phyloP scores from a whole-genome alignment of 1,139 yeast species.

The Suhomyces atakaporum region DNA sequence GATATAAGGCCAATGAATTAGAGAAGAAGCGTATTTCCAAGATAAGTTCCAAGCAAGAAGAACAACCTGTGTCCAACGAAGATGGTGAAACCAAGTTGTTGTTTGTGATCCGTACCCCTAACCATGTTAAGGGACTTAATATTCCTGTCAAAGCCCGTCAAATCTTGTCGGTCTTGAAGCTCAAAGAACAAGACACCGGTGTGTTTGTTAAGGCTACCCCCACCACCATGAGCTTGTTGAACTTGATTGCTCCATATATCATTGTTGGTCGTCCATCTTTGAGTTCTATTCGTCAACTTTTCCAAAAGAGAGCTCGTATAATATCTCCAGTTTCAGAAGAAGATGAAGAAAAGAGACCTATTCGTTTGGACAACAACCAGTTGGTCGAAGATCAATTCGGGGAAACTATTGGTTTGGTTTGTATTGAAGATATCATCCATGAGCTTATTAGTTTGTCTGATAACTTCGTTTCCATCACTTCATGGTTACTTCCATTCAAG shows the following conservation, averaged over 20 bases:
- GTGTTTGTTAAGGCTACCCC: constrained; percentile 66
- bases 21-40: constrained; percentile 69
- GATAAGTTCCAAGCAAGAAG: constrained; percentile 38
- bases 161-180: constrained; percentile 58
- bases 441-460: constrained; percentile 66
- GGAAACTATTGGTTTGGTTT: constrained; percentile 63
- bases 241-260: constrained; percentile 68
- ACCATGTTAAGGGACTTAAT: constrained; percentile 55
- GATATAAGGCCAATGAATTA: constrained; percentile 61
- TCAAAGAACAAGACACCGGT: constrained; percentile 62
- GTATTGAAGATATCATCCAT: constrained; percentile 78
- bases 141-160: constrained; percentile 68
- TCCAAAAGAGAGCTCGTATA: constrained; percentile 74
- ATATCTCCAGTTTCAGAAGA: constrained; percentile 38
- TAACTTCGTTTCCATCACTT: constrained; percentile 56
- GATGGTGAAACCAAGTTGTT: constrained; percentile 49
- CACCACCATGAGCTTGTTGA: constrained; percentile 59
- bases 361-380: constrained; percentile 63
- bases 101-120: constrained; percentile 67
- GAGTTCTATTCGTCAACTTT: constrained; percentile 65
- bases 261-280: constrained; percentile 74
- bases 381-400: constrained; percentile 73
- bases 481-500: constrained; percentile 69
- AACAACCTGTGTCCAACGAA: constrained; percentile 11
- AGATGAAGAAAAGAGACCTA: constrained; percentile 28